Evolutionary conservation across 805 yeast genomes (phyloP).

Genomic region (Citeromyces matritensis): DNA sequence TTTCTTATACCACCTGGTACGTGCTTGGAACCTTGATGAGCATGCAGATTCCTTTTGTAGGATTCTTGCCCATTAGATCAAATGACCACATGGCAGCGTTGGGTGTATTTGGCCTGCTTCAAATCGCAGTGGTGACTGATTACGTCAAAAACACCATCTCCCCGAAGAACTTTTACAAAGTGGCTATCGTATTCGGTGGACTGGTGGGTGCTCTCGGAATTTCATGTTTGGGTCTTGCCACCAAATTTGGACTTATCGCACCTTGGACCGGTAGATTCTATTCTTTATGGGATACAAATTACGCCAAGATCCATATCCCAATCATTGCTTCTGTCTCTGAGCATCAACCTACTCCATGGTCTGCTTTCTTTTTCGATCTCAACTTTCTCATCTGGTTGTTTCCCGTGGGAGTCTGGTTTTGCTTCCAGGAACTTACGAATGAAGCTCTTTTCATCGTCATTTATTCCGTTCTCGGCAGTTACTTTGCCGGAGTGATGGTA

Average conservation of each 20-base stretch:
- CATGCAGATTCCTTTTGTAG: constrained; percentile 99
- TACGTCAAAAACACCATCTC: constrained; percentile 67
- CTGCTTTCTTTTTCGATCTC: constrained; percentile 90
- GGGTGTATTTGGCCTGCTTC: constrained; percentile 92
- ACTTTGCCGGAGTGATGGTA: constrained; percentile 98
- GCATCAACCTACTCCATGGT: constrained; percentile 99
- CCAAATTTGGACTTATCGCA: constrained; percentile 86
- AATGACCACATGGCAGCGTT: constrained; percentile 97
- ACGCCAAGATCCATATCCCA: constrained; percentile 96
- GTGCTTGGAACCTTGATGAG: constrained; percentile 95
- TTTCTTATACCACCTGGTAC: constrained; percentile 94
- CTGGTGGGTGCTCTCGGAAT: constrained; percentile 49
- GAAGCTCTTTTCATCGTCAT: constrained; percentile 90
- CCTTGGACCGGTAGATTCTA: constrained; percentile 99
- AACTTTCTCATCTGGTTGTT: constrained; percentile 91
- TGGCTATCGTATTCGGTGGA: constrained; percentile 44
- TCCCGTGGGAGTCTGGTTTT: constrained; percentile 92
- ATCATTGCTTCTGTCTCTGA: constrained; percentile 97
- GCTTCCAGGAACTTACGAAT: constrained; percentile 79
- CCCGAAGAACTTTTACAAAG: constrained; percentile 54
- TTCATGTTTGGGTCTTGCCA: constrained; percentile 59
- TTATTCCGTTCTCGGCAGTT: constrained; percentile 85
- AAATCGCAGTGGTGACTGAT: constrained; percentile 75
- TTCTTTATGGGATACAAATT: constrained; percentile 94
- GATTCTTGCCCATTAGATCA: constrained; percentile 91